phyloP scores from a whole-genome alignment of 257 asterid genomes.

The Plantago ovata region DNA sequence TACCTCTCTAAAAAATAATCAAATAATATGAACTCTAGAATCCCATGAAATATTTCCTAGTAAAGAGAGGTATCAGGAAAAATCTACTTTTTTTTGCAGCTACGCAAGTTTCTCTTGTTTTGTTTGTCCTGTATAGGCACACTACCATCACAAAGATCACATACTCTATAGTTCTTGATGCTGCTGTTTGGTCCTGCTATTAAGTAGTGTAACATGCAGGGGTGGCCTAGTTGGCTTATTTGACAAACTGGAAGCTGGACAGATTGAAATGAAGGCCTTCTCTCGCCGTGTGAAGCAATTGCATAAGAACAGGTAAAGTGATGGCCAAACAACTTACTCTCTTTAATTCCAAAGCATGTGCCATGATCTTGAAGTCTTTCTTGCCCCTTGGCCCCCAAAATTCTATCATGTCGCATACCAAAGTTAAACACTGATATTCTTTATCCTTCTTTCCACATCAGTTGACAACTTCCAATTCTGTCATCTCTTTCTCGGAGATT shows the following conservation, averaged over 20 bases:
- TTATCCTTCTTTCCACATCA: too few relatives aligned
- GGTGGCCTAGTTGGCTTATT: conserved; percentile 72
- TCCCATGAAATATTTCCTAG: neutral
- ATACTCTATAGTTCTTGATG: conserved; percentile 1
- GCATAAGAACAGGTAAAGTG: conserved; percentile 65
- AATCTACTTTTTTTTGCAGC: neutral
- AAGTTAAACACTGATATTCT: neutral
- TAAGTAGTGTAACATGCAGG: conserved; percentile 46
- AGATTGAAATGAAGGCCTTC: conserved; percentile 45
- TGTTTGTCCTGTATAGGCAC: neutral
- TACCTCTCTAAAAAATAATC: neutral
- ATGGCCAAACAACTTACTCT: neutral
- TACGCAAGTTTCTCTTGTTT: neutral
- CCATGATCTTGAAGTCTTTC: neutral
- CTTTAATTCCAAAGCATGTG: neutral
- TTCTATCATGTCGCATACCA: neutral
- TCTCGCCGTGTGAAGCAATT: conserved; percentile 53
- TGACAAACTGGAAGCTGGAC: conserved; percentile 69
- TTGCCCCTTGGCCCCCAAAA: neutral
- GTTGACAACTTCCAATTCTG: too few relatives aligned
- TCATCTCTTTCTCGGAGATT: too few relatives aligned
- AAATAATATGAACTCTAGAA: neutral
- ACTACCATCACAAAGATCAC: neutral
- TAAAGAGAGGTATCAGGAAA: neutral
- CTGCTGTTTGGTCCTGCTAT: conserved; percentile 8